These are phyloP conservation scores for Geosmithia putterillii DNA, from an alignment of 2,329 filamentous ascomycete genomes.

Conservation along the genomic window DNA sequence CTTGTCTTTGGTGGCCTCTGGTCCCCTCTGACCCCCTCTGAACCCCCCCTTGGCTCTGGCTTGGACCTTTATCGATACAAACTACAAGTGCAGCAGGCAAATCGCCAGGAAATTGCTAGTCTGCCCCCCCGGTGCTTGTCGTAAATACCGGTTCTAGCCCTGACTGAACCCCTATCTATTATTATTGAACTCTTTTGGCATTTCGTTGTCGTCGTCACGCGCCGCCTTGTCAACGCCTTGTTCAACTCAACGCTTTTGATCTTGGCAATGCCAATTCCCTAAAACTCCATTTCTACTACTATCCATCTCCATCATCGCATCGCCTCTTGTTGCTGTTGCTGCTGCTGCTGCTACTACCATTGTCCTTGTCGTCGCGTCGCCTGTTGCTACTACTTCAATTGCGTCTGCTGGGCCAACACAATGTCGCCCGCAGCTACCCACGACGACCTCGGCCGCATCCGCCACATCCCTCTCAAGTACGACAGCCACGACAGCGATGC, in stretches of 20 bases:
- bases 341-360: too few species aligned
- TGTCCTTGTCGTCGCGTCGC: too few species aligned
- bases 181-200: too few species aligned
- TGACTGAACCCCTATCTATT: neutral
- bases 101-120: neutral
- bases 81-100: neutral
- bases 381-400: neutral
- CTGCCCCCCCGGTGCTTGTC: too few species aligned
- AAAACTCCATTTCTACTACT: neutral
- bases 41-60: neutral
- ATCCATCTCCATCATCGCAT: too few species aligned
- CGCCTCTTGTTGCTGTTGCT: too few species aligned
- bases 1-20: too few species aligned
- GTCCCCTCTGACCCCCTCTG: neutral
- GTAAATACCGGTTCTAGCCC: neutral
- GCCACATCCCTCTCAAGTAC: slow-evolving; percentile 65
- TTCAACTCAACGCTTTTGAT: neutral
- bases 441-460: slow-evolving; percentile 31
- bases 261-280: neutral
- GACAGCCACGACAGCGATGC: slow-evolving; percentile 62
- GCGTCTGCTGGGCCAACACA: slow-evolving; percentile 5
- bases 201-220: too few species aligned
- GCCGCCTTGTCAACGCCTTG: neutral
- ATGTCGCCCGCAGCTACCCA: slow-evolving; percentile 21
- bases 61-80: neutral